phyloP scores from a whole-genome alignment of 441 rosid species.

The Pelargonium fulgidum region DNA sequence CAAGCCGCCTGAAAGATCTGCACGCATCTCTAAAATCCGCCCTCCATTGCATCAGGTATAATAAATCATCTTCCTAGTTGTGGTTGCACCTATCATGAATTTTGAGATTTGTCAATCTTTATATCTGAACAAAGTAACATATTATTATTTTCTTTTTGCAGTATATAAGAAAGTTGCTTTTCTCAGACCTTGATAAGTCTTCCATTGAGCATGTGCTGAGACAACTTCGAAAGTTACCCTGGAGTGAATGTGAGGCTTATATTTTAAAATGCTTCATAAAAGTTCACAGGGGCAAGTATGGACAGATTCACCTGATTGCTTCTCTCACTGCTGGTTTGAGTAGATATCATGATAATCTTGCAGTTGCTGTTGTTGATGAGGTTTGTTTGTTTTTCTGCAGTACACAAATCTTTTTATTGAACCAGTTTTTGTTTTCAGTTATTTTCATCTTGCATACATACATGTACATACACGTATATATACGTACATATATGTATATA shows the following conservation, averaged over 20 bases:
- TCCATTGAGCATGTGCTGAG: slow-evolving; percentile 88
- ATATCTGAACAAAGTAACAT: not conserved
- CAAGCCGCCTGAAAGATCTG: slow-evolving; percentile 99
- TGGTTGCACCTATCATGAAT: slow-evolving; percentile 15
- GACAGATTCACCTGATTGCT: slow-evolving; percentile 96
- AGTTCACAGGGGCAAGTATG: slow-evolving; percentile 91
- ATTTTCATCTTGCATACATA: not conserved
- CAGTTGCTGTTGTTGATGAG: slow-evolving; percentile 99
- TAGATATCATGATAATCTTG: slow-evolving; percentile 95
- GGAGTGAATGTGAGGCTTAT: slow-evolving; percentile 91
- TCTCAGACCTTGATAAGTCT: slow-evolving; percentile 94
- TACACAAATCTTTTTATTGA: not conserved
- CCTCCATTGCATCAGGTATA: slow-evolving; percentile 92
- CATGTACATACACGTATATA: too few relatives aligned
- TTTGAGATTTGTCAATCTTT: slow-evolving; percentile 2
- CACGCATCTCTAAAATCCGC: slow-evolving; percentile 79
- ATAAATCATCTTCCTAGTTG: slow-evolving; percentile 10
- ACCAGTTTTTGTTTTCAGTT: slow-evolving; percentile 9
- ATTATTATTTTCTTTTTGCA: slow-evolving; percentile 33
- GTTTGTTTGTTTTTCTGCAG: slow-evolving; percentile 33
- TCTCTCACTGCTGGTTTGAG: slow-evolving; percentile 97
- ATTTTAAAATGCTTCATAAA: slow-evolving; percentile 97
- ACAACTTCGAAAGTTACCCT: slow-evolving; percentile 96
- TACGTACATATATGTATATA: too few relatives aligned
- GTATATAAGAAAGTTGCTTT: slow-evolving; percentile 87